Conservation (phyloP, 1,139 yeast species). For the Candida sanyaensis region DNA sequence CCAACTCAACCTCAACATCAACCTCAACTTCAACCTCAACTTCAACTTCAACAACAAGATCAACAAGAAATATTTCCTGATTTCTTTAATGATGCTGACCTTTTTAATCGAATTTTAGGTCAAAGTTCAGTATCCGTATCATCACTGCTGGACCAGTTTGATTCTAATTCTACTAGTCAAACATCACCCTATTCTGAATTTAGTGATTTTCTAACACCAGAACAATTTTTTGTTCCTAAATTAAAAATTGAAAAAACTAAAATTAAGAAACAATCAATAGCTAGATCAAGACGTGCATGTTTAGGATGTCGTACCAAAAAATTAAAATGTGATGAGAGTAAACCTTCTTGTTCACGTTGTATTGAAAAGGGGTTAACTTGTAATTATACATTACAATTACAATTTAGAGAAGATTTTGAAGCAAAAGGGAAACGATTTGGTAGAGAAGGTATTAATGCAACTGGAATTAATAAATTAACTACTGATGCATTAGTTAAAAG, state of each 20-base stretch:
- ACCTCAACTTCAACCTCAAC: not conserved
- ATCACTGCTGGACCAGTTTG: not conserved
- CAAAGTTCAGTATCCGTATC: not conserved
- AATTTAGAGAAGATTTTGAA: slow-evolving; percentile 33
- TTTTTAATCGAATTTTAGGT: not conserved
- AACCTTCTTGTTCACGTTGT: slow-evolving; percentile 45
- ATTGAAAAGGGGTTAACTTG: slow-evolving; percentile 28
- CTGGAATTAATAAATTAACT: slow-evolving; percentile 11
- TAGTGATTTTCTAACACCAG: not conserved
- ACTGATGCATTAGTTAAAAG: slow-evolving; percentile 14
- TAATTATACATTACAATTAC: slow-evolving; percentile 25
- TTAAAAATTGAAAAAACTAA: not conserved
- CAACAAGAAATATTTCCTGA: not conserved
- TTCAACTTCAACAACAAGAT: not conserved
- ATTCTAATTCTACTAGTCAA: not conserved
- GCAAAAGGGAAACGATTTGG: slow-evolving; percentile 32
- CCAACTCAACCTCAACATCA: not conserved
- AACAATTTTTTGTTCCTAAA: not conserved
- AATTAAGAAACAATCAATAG: not conserved
- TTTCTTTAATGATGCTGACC: not conserved
- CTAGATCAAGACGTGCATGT: slow-evolving; percentile 31
- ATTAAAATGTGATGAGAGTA: slow-evolving; percentile 47
- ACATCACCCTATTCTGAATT: slow-evolving; percentile 1
- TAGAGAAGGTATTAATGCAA: slow-evolving; percentile 31
- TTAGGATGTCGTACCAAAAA: slow-evolving; percentile 31